Conservation (phyloP, 371 early-diverging fungal genomes). For the Zychaea mexicana region DNA sequence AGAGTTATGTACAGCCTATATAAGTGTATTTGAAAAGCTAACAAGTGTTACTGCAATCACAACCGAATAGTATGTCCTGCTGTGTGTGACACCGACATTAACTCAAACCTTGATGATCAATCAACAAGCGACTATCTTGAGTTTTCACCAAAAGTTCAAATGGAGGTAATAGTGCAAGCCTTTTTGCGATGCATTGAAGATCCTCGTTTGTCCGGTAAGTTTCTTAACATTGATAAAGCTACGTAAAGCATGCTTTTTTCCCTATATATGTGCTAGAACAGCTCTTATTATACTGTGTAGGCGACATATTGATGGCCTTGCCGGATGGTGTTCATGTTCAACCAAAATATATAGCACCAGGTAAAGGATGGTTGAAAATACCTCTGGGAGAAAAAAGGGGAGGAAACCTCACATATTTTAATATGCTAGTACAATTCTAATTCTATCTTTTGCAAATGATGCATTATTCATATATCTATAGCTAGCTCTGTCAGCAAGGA, state of each 20-base stretch:
- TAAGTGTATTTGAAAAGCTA: neutral
- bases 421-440: no score
- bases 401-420: no score
- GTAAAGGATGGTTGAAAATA: no score
- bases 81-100: neutral
- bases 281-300: neutral
- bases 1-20: neutral
- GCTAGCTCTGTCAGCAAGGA: neutral
- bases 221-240: neutral
- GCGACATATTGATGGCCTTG: neutral
- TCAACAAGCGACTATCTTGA: neutral
- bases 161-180: neutral
- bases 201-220: neutral
- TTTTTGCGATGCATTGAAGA: slow-evolving; percentile 2
- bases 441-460: neutral
- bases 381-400: no score
- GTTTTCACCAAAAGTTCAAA: neutral
- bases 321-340: neutral
- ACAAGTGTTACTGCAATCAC: no score
- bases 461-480: neutral
- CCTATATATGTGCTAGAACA: neutral
- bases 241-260: no score
- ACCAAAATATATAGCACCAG: neutral
- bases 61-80: neutral
- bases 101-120: neutral